These are phyloP conservation scores for Mycena kentingensis DNA, from an alignment of 768 basidiomycete species.

Conservation along the genomic window DNA sequence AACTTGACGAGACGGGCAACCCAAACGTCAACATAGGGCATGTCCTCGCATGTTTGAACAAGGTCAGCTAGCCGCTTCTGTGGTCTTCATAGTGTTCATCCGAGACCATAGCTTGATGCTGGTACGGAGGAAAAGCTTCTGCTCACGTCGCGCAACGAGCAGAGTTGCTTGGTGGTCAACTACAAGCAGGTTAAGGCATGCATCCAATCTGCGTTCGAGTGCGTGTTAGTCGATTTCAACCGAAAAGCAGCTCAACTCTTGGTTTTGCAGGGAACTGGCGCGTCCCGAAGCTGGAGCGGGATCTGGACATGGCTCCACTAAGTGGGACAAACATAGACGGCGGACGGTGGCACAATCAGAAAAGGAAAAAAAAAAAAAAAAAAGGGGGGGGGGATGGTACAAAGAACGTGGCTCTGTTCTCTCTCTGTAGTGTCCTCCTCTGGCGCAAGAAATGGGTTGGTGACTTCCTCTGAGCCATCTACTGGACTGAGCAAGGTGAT, in stretches of 20 bases:
- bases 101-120: constrained; percentile 70
- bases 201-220: constrained; percentile 84
- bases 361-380: no score
- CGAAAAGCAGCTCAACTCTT: no score
- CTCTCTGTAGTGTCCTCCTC: no score
- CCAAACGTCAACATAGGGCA: constrained; percentile 90
- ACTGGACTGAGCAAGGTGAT: constrained; percentile 93
- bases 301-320: no score
- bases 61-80: constrained; percentile 51
- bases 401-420: no score
- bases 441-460: constrained; percentile 81
- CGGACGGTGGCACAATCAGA: no score
- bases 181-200: constrained; percentile 90
- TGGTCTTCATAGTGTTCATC: constrained; percentile 2
- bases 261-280: no score
- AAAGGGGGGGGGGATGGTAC: no score
- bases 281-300: no score
- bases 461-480: constrained; percentile 93
- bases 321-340: no score
- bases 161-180: constrained; percentile 91
- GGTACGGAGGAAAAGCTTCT: constrained; percentile 94
- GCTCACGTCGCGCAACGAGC: constrained; percentile 94
- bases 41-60: constrained; percentile 91
- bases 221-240: constrained; percentile 31
- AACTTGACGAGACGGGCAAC: constrained; percentile 87